Evolutionary conservation across 352 stramenopile genomes (phyloP).

Genomic region (Phytophthora europaea): DNA sequence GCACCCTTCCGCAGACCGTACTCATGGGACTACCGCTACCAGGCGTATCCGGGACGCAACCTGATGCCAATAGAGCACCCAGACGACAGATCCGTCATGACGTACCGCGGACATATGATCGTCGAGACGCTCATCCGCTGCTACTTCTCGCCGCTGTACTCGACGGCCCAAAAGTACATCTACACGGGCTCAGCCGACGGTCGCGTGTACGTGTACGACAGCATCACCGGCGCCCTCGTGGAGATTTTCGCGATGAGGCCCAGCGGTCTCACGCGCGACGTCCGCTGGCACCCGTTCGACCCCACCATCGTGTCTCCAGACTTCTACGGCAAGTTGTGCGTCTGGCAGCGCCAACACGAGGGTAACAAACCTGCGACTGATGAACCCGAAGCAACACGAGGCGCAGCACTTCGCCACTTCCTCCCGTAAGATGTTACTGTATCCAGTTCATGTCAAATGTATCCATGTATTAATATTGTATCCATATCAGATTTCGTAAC

Average conservation of each 20-base stretch:
- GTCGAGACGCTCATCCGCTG: slow-evolving; percentile 88
- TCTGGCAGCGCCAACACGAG: slow-evolving; percentile 77
- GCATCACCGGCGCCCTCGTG: slow-evolving; percentile 72
- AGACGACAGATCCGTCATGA: slow-evolving; percentile 85
- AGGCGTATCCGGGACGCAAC: slow-evolving; percentile 79
- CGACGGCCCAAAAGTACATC: slow-evolving; percentile 89
- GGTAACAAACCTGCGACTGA: slow-evolving; percentile 1
- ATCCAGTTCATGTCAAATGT: slow-evolving; percentile 14
- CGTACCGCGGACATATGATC: slow-evolving; percentile 83
- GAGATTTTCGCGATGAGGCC: slow-evolving; percentile 86
- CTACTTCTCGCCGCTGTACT: slow-evolving; percentile 89
- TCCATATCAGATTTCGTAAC: not conserved
- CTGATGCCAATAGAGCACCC: slow-evolving; percentile 68
- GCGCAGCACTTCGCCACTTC: not conserved
- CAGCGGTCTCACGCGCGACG: slow-evolving; percentile 84
- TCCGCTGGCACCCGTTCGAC: slow-evolving; percentile 87
- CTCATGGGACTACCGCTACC: slow-evolving; percentile 86
- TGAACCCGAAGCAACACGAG: not conserved
- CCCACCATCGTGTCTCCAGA: slow-evolving; percentile 86
- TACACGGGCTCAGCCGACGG: slow-evolving; percentile 88
- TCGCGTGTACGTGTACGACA: slow-evolving; percentile 88
- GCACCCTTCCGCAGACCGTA: slow-evolving; percentile 63
- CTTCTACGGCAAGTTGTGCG: slow-evolving; percentile 89
- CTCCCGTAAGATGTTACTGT: slow-evolving; percentile 10
- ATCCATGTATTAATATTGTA: slow-evolving; percentile 10